Percentiles rank a stretch among this genome's conserved stretches.
phyloP scores from a whole-genome alignment of 805 yeast species.

The Yarrowia porcina region DNA sequence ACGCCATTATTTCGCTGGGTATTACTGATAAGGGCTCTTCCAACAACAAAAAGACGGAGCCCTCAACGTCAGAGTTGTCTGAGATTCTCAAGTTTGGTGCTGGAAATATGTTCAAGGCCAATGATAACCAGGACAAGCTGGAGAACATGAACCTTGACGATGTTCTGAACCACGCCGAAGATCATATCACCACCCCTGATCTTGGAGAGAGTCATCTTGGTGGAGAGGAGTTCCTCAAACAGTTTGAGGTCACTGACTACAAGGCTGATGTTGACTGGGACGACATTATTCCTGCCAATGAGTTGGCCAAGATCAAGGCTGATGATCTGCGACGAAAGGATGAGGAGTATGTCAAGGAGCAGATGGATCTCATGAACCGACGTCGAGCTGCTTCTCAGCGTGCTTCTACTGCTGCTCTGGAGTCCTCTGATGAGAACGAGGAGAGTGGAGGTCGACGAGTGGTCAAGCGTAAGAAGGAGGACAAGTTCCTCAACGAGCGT shows the following conservation, averaged over 20 bases:
- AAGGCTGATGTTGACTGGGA: conserved; percentile 99
- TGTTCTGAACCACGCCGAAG: conserved; percentile 94
- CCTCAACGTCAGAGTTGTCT: conserved; percentile 76
- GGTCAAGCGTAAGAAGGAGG: conserved; percentile 40
- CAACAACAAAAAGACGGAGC: conserved; percentile 62
- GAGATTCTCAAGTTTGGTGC: conserved; percentile 98
- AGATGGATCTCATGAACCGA: conserved; percentile 80
- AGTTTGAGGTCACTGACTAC: conserved; percentile 97
- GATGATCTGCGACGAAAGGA: conserved; percentile 85
- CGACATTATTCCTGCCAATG: conserved; percentile 96
- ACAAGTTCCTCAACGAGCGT: conserved; percentile 62
- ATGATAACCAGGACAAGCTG: conserved; percentile 88
- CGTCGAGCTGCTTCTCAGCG: conserved; percentile 55
- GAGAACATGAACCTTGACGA: conserved; percentile 95
- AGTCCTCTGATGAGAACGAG: conserved; percentile 43
- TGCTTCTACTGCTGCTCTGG: conserved; percentile 44
- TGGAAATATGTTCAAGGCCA: conserved; percentile 95
- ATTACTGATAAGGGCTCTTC: conserved; percentile 70
- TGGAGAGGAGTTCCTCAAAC: conserved; percentile 94
- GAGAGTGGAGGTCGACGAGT: conserved; percentile 41
- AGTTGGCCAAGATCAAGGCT: conserved; percentile 79
- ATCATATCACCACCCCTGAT: conserved; percentile 93
- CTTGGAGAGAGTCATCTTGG: conserved; percentile 97
- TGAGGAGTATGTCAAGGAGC: conserved; percentile 82
- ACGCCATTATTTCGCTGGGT: conserved; percentile 95